Conservation (phyloP, 768 basidiomycete species). For the Phaeotremella skinneri region DNA sequence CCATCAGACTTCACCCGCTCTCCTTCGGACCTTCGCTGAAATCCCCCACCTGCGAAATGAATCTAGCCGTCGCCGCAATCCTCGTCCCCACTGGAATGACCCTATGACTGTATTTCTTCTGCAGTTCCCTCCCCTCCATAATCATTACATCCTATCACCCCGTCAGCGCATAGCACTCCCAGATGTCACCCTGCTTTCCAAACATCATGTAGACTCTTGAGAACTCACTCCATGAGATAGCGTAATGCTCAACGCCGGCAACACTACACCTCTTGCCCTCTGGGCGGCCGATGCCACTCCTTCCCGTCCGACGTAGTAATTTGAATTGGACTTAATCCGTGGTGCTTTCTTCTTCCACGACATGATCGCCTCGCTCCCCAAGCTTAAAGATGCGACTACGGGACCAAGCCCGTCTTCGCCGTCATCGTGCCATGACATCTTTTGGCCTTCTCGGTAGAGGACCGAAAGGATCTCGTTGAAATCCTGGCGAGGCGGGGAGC, state of each 20-base stretch:
- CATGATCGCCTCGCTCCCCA: constrained; percentile 48
- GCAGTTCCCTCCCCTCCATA: constrained; percentile 37
- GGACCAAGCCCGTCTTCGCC: constrained; percentile 48
- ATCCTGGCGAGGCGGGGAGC: not conserved
- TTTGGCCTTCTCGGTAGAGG: constrained; percentile 37
- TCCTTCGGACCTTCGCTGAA: not conserved
- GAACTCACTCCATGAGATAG: constrained; percentile 41
- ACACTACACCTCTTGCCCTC: not conserved
- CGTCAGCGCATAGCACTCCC: constrained; percentile 1
- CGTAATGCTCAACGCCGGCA: constrained; percentile 24
- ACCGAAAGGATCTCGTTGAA: constrained; percentile 50
- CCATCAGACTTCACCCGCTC: too few relatives aligned
- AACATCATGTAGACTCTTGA: too few relatives aligned
- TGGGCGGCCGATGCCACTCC: not conserved
- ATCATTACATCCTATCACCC: constrained; percentile 34
- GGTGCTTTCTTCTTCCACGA: constrained; percentile 34
- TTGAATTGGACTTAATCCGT: constrained; percentile 9
- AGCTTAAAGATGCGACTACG: constrained; percentile 41
- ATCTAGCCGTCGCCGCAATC: constrained; percentile 35
- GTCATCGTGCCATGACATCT: constrained; percentile 50
- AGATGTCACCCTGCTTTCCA: too few relatives aligned
- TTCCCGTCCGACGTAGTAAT: constrained; percentile 10
- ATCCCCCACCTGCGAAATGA: constrained; percentile 16
- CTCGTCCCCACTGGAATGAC: constrained; percentile 34
- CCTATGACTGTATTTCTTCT: constrained; percentile 36